Evolutionary conservation across 2,329 filamentous ascomycete genomes (phyloP), one percentile per base, ranked within the genome.

Genomic region (Aspergillus latus): DNA sequence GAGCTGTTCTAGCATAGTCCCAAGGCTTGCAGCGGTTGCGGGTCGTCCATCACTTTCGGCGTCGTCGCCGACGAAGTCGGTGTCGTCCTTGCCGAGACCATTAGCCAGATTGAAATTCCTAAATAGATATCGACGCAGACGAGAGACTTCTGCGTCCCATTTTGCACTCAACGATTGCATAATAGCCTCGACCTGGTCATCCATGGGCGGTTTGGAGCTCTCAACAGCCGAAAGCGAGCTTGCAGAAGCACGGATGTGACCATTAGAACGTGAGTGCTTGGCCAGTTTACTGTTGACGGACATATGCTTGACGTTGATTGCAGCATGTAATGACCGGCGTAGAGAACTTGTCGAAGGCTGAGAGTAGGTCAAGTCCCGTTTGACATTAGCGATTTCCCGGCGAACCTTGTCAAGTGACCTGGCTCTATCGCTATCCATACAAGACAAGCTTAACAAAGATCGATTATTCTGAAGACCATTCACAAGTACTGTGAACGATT

Each of bases 401-500:
- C 82, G 80, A 2, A 84, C 80, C 60, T 78, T 81, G 58, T 84
- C 84, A 57, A 89, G 79, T 2, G 86, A 83, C 62, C 82, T 78
- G 26, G 79, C 76, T 46, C 86, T 80, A 59, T 88, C 85, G 59
- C 82, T 78, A 36, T 82, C 78, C 83, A 89, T 87, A 8, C 74
- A 75, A 5, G 87, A 86, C 34, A 90, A 78, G 62, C 81, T 82
- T 11, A 88, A 68, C 1, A 90, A 69, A 0, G 82, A 83, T 2
- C 79, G 81, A 64, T 90, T 90, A 42, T 80, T 81, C 57, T 86
- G 80, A 15, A 90, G 72, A 15, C 85, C 81, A 64, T 89, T 87
- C 49, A 90, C 84, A 5, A 89, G 74, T 50, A 86, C 84, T 0
- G 85, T 88, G 61, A 88, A 86, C 1, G 85, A 86, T 61, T 87